Percentiles rank a stretch among this genome's conserved stretches.
Conservation (phyloP, 1,284 basidiomycete species). For the Rugiboletus extremiorientalis region DNA sequence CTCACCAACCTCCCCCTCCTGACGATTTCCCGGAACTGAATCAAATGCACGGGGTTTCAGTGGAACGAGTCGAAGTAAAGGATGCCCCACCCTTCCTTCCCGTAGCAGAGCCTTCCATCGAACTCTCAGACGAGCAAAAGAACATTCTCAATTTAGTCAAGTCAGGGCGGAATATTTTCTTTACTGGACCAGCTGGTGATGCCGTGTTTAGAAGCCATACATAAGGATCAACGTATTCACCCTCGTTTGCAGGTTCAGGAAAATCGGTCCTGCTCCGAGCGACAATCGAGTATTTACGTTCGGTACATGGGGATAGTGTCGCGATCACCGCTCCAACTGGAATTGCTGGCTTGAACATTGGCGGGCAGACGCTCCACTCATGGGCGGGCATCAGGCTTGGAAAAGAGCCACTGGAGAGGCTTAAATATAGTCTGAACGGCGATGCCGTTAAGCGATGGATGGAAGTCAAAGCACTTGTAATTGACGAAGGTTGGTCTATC, state of each 20-base stretch:
- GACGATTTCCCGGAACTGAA: background rate
- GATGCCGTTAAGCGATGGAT: slow-evolving; percentile 50
- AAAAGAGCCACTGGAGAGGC: slow-evolving; percentile 46
- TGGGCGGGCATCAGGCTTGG: slow-evolving; percentile 75
- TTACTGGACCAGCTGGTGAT: slow-evolving; percentile 76
- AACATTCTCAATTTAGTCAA: slow-evolving; percentile 55
- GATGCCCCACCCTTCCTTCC: slow-evolving; percentile 1
- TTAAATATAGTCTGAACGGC: slow-evolving; percentile 50
- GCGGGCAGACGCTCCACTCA: slow-evolving; percentile 76
- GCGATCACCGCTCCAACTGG: slow-evolving; percentile 80
- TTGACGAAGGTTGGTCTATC: slow-evolving; percentile 63
- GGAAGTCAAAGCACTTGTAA: slow-evolving; percentile 53
- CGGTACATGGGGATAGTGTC: slow-evolving; percentile 46
- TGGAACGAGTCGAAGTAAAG: background rate
- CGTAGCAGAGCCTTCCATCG: slow-evolving; percentile 11
- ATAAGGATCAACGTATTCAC: slow-evolving; percentile 9
- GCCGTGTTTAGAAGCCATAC: background rate
- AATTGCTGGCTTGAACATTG: slow-evolving; percentile 79
- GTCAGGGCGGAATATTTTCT: slow-evolving; percentile 69
- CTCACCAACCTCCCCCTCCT: background rate
- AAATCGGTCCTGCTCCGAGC: slow-evolving; percentile 78
- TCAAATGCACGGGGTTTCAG: background rate
- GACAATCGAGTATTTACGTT: slow-evolving; percentile 59
- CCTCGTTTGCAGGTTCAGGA: slow-evolving; percentile 58
- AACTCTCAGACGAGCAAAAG: slow-evolving; percentile 54